phyloP scores from a whole-genome alignment of 2,329 filamentous ascomycete genomes.

The Pestalotiopsis fici region DNA sequence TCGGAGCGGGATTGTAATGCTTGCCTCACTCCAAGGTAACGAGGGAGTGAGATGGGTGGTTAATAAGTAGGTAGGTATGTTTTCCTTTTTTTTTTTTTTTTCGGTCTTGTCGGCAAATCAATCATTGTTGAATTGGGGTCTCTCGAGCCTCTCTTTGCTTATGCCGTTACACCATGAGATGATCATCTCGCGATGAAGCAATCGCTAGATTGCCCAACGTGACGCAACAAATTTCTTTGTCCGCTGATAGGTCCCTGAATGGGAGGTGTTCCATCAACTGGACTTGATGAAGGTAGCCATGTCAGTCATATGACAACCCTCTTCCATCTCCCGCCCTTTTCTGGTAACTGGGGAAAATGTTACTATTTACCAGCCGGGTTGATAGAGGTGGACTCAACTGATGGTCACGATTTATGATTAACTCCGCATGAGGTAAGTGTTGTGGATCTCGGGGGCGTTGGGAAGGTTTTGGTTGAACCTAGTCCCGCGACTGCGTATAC shows the following conservation, averaged over 20 bases:
- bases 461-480: background rate
- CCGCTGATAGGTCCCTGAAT: background rate
- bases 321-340: background rate
- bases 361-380: background rate
- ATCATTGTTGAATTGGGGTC: background rate
- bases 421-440: background rate
- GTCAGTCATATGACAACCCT: background rate
- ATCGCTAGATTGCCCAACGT: background rate
- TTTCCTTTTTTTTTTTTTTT: background rate
- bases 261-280: background rate
- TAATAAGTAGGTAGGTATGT: background rate
- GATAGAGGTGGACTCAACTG: background rate
- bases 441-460: background rate
- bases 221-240: background rate
- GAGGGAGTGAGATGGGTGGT: background rate
- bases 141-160: background rate
- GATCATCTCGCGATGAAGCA: conserved; percentile 3
- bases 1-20: background rate
- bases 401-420: background rate
- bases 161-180: conserved; percentile 5
- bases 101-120: background rate
- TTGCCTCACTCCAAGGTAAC: background rate
- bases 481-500: background rate
- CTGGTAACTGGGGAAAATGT: background rate
- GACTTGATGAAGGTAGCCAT: background rate